Conservation (phyloP, 495 filamentous ascomycete genomes). For the Trichoderma erinaceum region DNA sequence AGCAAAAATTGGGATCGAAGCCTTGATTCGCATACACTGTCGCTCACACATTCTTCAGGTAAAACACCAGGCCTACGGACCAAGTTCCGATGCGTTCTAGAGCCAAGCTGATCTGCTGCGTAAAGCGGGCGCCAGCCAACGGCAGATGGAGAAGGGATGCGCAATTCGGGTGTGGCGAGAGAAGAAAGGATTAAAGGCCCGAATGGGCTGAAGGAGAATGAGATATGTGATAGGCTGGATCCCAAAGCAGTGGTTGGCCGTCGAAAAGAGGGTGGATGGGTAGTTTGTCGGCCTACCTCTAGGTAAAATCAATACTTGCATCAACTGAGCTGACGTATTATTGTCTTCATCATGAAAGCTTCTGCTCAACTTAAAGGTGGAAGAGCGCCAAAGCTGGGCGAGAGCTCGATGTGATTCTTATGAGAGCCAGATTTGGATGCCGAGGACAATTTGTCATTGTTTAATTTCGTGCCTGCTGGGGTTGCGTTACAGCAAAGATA, state of each 20-base stretch:
- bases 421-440: not conserved
- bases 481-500: not conserved
- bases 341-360: not conserved
- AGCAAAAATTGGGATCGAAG: no score
- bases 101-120: not conserved
- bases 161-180: not conserved
- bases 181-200: not conserved
- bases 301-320: no score
- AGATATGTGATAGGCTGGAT: not conserved
- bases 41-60: not conserved
- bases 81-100: not conserved
- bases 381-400: not conserved
- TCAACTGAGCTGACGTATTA: not conserved
- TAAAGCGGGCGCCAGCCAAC: not conserved
- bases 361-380: not conserved
- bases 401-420: not conserved
- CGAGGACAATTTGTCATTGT: not conserved
- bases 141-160: conserved; percentile 5
- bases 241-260: not conserved
- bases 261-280: not conserved
- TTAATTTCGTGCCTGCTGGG: not conserved
- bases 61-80: not conserved
- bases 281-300: not conserved
- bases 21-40: no score
- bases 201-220: not conserved